Evolutionary conservation across 306 rosid genomes (phyloP), one percentile per base, ranked within the genome.

Genomic region (Argentina anserina): DNA sequence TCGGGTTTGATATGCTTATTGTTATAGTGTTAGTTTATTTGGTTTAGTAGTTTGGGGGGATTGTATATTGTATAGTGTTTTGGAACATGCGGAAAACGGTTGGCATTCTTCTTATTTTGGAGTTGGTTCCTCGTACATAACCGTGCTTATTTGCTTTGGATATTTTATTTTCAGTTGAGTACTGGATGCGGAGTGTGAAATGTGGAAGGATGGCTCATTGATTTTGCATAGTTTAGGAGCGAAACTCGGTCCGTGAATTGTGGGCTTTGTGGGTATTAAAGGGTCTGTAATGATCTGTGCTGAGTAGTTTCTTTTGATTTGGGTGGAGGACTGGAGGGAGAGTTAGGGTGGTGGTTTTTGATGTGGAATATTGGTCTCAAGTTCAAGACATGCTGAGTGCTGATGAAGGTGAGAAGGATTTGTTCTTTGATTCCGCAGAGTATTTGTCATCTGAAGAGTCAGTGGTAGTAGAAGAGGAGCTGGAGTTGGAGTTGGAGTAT

Each of bases 391-490:
- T 91, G 99, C 88, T 85, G 88, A 86, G 75, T 79, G 85, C 89
- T 79, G 70, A 85, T 82, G 87, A 73, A 58, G 83, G 74, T 64
- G 86, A 85, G 53, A 34, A 26, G 71, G 96, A 89, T 78, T 80
- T 84, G 79, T 91, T 93, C 88, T 93, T 91, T 29, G 94, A 93
- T 79, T 82, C 98, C 0, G 72, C 26, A 36, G 97, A 91, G 79
- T 72, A 60, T 49, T 75, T 93, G 69, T 81, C 89, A 72, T 83
- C 87, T 4, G 85, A 50, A 66, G 91, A 80, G 56, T 71, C 86
- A 21, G 36, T 65, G 66, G 75, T 71, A 69, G 81, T 53, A 1
- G 71, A 68, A 39, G 61, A 80, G 62, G 82, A 76, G 69, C 67
- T 69, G 36, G 62, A 50, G 5, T 45, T 55, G 60, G 75, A 69